A percentile compares a stretch with the other conserved stretches of the same genome.
Evolutionary conservation across 2,329 filamentous ascomycete genomes (phyloP).

Genomic region (Simplicillium aogashimaense): DNA sequence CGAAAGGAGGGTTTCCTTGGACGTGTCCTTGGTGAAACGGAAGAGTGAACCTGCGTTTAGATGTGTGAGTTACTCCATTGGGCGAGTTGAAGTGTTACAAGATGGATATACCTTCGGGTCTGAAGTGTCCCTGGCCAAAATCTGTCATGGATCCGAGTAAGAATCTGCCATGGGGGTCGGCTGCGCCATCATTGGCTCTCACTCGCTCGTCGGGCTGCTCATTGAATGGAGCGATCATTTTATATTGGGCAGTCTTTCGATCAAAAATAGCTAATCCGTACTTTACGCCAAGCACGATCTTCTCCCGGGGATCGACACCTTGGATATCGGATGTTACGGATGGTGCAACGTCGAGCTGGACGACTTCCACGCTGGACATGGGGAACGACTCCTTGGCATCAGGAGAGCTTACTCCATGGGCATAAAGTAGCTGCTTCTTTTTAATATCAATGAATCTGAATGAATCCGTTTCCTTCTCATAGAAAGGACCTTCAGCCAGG

Average conservation of each 20-base stretch:
- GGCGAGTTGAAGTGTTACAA: constrained; percentile 7
- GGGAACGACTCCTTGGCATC: not conserved
- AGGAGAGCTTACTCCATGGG: not conserved
- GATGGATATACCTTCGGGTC: constrained; percentile 44
- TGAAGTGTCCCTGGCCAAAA: constrained; percentile 44
- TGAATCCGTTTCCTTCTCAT: constrained; percentile 52
- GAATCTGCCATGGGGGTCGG: constrained; percentile 71
- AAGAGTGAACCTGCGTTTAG: constrained; percentile 35
- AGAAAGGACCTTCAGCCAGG: constrained; percentile 67
- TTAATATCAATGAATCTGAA: constrained; percentile 79
- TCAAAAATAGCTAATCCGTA: constrained; percentile 73
- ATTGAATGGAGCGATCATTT: constrained; percentile 41
- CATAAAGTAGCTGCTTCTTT: constrained; percentile 47
- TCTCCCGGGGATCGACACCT: constrained; percentile 47
- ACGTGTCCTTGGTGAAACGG: constrained; percentile 55
- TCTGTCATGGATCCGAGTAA: constrained; percentile 87
- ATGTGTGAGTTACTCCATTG: constrained; percentile 1
- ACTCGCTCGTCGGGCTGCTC: constrained; percentile 39
- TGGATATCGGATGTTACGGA: constrained; percentile 73
- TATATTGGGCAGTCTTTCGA: constrained; percentile 43
- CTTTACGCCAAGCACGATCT: constrained; percentile 72
- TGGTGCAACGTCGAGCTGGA: constrained; percentile 42
- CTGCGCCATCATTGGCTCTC: constrained; percentile 71
- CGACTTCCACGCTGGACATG: constrained; percentile 2
- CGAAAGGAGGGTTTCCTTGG: constrained; percentile 48